phyloP scores from a whole-genome alignment of 2,329 filamentous ascomycete genomes.

The Pseudocercospora fijiensis region DNA sequence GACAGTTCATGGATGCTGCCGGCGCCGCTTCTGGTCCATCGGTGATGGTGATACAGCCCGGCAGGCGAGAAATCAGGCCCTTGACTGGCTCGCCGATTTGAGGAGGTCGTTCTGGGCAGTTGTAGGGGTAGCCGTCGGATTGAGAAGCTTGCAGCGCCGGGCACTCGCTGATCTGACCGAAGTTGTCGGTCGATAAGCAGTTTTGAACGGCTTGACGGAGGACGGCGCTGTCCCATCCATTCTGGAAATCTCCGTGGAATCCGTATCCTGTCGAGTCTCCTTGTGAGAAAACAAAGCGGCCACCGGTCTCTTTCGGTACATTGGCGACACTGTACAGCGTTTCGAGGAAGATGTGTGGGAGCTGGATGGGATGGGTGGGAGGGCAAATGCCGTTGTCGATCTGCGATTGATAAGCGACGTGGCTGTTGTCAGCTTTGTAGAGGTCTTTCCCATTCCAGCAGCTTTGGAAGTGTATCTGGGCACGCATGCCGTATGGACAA shows the following conservation, averaged over 20 bases:
- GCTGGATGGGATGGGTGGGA: constrained; percentile 39
- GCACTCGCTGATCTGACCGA: constrained; percentile 40
- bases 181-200: constrained; percentile 39
- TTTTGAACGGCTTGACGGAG: constrained; percentile 42
- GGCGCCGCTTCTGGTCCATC: constrained; percentile 35
- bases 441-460: constrained; percentile 42
- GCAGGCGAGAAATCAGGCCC: constrained; percentile 35
- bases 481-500: constrained; percentile 40
- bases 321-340: constrained; percentile 38
- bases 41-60: constrained; percentile 39
- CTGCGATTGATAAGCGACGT: constrained; percentile 43
- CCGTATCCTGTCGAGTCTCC: constrained; percentile 54
- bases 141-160: constrained; percentile 35
- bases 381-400: constrained; percentile 47
- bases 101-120: constrained; percentile 36
- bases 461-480: constrained; percentile 42
- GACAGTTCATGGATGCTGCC: constrained; percentile 35
- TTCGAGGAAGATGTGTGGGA: constrained; percentile 47
- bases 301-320: constrained; percentile 40
- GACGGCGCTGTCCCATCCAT: constrained; percentile 48
- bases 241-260: constrained; percentile 56
- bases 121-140: constrained; percentile 30
- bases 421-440: constrained; percentile 43
- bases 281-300: constrained; percentile 49
- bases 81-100: constrained; percentile 34